Base-by-base conservation (phyloP, 768 basidiomycete genomes). In the Lactarius indigo region DNA sequence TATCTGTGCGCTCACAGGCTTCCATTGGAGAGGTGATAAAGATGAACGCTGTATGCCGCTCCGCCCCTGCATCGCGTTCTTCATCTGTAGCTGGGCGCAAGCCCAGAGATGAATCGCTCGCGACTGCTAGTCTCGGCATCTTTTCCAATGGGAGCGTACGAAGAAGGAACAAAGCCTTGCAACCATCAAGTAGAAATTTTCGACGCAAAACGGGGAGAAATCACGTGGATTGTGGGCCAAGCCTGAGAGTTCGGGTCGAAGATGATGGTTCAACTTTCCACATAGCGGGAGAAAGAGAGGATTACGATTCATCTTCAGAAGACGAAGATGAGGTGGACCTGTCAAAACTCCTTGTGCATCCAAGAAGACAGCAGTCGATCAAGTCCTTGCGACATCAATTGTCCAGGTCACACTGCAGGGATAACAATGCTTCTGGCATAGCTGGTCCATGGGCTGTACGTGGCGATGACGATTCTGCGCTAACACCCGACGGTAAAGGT, bases 301-400 rank as follows among this genome's bases (percentile, higher is more conserved):
- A 68, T 63, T 68, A 72, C 56, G 61, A 59, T 61, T 66, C 63
- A 59, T 69, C 69, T 73, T 71, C 57, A 5, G 79, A 79, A 4
- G 84, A 83, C 47, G 82, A 78, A 20, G 77, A 79, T 18, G 90
- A 90, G 72, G 77, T 90, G 56, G 83, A 86, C 72, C 79, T 91
- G 47, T 86, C 88, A 18, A 81, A 82, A 31, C 81, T 91, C 63
- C 84, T 92, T 41, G 84, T 89, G 31, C 88, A 85, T 9, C 82
- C 90, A 23, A 89, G 86, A 73, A 80, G 90, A 31, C 90, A 92
- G 72, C 82, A 86, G 66, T 90, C 89, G 20, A 91, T 91, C 68
- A 84, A 80, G 70, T 90, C 89, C 73, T 77, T 92, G 64, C 80
- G 89, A 64, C 86, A 80, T 67, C 89, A 90, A 71, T 78, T 91